Evolutionary conservation across 257 asterid species (phyloP), one percentile per base, ranked within the genome.

Genomic region (Jacaranda mimosifolia): DNA sequence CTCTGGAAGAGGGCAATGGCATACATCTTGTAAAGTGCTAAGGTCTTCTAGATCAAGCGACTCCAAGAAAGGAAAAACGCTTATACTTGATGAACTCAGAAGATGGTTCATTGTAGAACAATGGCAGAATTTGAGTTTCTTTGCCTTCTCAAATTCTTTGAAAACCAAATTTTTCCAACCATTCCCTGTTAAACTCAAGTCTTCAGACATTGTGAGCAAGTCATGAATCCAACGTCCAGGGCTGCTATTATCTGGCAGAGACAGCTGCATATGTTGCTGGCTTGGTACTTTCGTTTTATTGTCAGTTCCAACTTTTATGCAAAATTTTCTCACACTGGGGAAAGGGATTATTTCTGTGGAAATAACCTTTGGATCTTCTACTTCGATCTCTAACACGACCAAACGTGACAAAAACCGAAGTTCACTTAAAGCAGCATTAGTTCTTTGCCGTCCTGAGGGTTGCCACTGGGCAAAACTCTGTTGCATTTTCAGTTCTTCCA

Each of bases 81-180:
- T 13, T 18, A 3, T 3, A 57, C 15, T 19, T 57, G 63, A 57
- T 57, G 63, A 57, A 2, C 5, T 21, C 36, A 57, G 8, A 8
- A 57, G 63, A 21, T 57, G 63, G 63, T 12, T 57, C 38, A 57
- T 57, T 19, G 63, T 26, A 11, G 63, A 57, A 57, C 63, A 57
- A 19, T 19, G 38, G 14, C 36, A 3, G 21, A 57, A 17, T 9
- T 11, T 57, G 63, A 57, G 63, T 57, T 57, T 57, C 38, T 57
- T 18, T 3, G 7, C 35, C 13, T 18, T 19, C 9, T 18, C 38
- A 19, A 17, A 57, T 6, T 57, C 12, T 57, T 8, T 3, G 3
- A 21, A 18, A 19, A 4, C 39, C 35, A 8, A 17, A 3, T 19
- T 57, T 3, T 5, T 57, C 4, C 39, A 57, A 10, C 6, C 38